Evolutionary conservation across 2,329 filamentous ascomycete genomes (phyloP), one percentile per base, ranked within the genome.

Genomic region (Calonectria leucothoes): DNA sequence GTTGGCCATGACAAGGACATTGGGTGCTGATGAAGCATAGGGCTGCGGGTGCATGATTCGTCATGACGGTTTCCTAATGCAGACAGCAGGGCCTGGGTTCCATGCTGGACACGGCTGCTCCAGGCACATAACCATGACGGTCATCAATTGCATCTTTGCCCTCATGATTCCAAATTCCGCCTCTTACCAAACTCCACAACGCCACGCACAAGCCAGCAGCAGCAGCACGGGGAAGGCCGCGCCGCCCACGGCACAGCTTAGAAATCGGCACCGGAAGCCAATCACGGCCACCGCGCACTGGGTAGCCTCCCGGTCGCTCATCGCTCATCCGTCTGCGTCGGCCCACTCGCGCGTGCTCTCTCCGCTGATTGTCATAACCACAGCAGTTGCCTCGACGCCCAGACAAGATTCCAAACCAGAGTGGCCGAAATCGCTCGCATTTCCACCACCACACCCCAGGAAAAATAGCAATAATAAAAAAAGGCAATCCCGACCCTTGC

Each of bases 231-330:
- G 25, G 57, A 35, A 52, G 25, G 49, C 23, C 45, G 33, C 61
- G 35, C 31, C 59, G n/a, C n/a, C n/a, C n/a, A n/a, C n/a, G n/a
- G n/a, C 25, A 48, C 66, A 70, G 76, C 75, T 78, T 76, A 78
- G 71, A 78, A 78, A 77, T 78, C 72, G 69, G 39, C 37, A 27
- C 65, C 27, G 25, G 37, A 27, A 35, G 29, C 59, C 74, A 72
- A 70, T 72, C 70, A 72, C 70, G 57, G 33, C 63, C 51, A 20
- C 33, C 23, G 55, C 66, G 66, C 45, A 49, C n/a, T 23, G 23
- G 42, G 42, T 20, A 63, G 42, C 51, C 57, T 55, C 66, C 33
- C 5, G 51, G 42, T 29, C 29, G 35, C 51, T 55, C 52, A 33
- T 68, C 37, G 66, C 42, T n/a, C 39, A 8, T 42, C 51, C 31